Evolutionary conservation across 139 green algal genomes (phyloP).

Genomic region (Nannochloris sp.): DNA sequence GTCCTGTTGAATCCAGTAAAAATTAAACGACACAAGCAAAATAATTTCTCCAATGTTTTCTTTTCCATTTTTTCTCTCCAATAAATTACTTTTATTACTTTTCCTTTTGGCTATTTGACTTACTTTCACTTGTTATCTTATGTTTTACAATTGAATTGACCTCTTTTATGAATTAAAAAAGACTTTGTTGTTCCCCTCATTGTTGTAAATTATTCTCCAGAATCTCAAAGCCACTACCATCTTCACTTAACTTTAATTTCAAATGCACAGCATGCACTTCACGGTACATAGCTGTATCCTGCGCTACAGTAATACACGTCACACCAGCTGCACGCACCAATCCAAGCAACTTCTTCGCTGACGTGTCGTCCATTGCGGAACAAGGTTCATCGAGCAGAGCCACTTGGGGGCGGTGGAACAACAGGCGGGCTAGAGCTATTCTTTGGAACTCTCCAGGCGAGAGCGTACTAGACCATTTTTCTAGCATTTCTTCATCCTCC

Average conservation of each 20-base stretch:
- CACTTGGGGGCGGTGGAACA: constrained; percentile 31
- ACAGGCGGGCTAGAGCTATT: constrained; percentile 40
- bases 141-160: not conserved
- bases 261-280: not conserved
- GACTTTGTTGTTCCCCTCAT: too few relatives aligned
- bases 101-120: not conserved
- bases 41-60: too few relatives aligned
- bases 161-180: not conserved
- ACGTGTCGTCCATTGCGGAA: constrained; percentile 23
- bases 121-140: not conserved
- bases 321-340: constrained; percentile 19
- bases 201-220: too few relatives aligned
- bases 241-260: too few relatives aligned
- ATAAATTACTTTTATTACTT: too few relatives aligned
- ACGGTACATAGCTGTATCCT: not conserved
- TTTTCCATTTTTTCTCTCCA: too few relatives aligned
- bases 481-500: not conserved
- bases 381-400: constrained; percentile 49
- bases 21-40: too few relatives aligned
- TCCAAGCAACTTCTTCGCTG: constrained; percentile 19
- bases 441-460: constrained; percentile 61
- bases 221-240: too few relatives aligned
- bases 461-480: constrained; percentile 23
- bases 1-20: too few relatives aligned
- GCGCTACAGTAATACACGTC: constrained; percentile 12